Evolutionary conservation across 1,284 basidiomycete species (phyloP).

Genomic region (Polyporus tsugae): DNA sequence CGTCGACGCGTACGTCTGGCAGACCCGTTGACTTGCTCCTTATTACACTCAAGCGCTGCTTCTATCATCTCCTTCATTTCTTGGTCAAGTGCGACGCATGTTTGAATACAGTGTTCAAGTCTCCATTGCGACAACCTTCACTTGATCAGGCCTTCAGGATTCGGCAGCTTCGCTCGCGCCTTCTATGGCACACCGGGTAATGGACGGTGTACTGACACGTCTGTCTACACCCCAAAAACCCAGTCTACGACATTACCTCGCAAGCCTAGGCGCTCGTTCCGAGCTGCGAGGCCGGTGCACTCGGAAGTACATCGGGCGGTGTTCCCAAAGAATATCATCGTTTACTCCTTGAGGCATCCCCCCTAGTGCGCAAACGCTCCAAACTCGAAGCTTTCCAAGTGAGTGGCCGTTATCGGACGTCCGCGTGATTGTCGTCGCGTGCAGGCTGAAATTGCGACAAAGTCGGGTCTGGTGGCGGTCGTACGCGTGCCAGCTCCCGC

Average conservation of each 20-base stretch:
- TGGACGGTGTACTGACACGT: neutral
- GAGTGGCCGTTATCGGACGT: neutral
- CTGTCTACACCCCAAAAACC: neutral
- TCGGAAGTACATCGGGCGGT: neutral
- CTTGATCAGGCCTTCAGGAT: neutral
- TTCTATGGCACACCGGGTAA: neutral
- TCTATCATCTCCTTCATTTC: neutral
- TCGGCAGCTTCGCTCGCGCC: neutral
- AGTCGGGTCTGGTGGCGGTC: neutral
- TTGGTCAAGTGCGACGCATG: neutral
- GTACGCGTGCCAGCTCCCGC: neutral
- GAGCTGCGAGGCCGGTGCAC: neutral
- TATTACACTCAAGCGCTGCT: too few species aligned
- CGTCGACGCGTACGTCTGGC: too few species aligned
- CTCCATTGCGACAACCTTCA: too few species aligned
- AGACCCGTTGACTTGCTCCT: too few species aligned
- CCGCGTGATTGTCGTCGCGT: neutral
- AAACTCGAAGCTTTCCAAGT: neutral
- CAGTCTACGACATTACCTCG: neutral
- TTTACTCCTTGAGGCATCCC: neutral
- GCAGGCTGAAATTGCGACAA: neutral
- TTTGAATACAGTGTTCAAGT: neutral
- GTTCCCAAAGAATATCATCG: too few species aligned
- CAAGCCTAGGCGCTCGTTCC: neutral
- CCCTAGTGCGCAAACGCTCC: neutral